phyloP scores from a whole-genome alignment of 108 stramenopile species.

The Thalassiosira profunda region DNA sequence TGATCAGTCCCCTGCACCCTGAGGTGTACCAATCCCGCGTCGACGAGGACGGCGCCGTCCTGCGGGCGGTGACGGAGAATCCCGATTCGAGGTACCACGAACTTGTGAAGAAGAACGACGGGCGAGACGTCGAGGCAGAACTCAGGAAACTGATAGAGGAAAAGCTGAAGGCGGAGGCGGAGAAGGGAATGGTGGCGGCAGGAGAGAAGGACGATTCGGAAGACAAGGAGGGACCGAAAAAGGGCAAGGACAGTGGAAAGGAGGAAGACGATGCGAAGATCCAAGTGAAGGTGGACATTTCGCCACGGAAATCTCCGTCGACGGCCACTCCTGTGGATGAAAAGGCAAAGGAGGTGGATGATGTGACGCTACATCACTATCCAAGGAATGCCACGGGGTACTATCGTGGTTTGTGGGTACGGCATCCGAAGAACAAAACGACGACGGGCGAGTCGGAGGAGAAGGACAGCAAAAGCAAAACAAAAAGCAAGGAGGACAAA shows the following conservation, averaged over 20 bases:
- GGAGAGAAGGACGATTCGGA: slow-evolving; percentile 4
- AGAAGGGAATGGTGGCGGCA: not conserved
- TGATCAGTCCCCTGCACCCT: not conserved
- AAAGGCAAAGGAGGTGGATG: slow-evolving; percentile 1
- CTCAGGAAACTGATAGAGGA: slow-evolving; percentile 54
- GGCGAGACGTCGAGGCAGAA: slow-evolving; percentile 52
- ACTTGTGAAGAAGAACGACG: slow-evolving; percentile 59
- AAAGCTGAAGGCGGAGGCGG: slow-evolving; percentile 12
- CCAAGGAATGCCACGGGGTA: slow-evolving; percentile 90
- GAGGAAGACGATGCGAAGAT: not conserved
- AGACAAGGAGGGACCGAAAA: not conserved
- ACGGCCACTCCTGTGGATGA: not conserved
- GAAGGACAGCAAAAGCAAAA: slow-evolving; percentile 3
- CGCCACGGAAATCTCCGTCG: not conserved
- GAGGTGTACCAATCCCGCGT: slow-evolving; percentile 8
- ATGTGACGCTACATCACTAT: slow-evolving; percentile 60
- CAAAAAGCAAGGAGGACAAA: not conserved
- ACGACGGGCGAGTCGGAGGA: not conserved
- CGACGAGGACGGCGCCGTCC: slow-evolving; percentile 22
- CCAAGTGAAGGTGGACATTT: not conserved
- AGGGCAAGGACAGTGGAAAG: not conserved
- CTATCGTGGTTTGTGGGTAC: slow-evolving; percentile 83
- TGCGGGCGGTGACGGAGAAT: slow-evolving; percentile 2
- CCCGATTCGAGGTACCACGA: slow-evolving; percentile 42
- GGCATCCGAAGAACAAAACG: slow-evolving; percentile 9